Percentiles rank a stretch among this genome's conserved stretches.
These are phyloP conservation scores for Trichoderma koningiopsis DNA, from an alignment of 2,329 filamentous ascomycete species.

Conservation along the genomic window DNA sequence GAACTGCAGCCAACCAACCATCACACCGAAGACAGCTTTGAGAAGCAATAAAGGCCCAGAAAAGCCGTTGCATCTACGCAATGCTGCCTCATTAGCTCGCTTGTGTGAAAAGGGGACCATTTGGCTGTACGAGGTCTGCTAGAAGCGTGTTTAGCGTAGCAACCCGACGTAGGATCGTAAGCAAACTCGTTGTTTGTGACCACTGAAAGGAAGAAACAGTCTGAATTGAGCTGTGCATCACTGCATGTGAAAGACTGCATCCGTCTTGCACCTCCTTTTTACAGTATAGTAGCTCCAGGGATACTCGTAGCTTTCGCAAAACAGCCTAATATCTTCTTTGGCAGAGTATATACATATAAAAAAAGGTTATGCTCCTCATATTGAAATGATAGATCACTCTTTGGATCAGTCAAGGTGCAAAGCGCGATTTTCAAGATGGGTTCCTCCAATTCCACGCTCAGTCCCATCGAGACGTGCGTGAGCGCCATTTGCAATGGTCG, in stretches of 20 bases:
- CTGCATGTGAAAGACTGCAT: neutral
- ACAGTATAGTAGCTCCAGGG: neutral
- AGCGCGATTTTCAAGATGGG: constrained; percentile 6
- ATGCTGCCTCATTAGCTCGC: neutral
- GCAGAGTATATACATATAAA: neutral
- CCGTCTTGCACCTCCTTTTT: neutral
- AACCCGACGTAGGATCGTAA: neutral
- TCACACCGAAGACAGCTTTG: neutral
- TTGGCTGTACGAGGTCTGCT: no score
- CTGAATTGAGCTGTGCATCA: neutral
- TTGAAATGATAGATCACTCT: neutral
- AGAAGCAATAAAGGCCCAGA: neutral
- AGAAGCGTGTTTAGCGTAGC: neutral
- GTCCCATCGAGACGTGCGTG: constrained; percentile 49
- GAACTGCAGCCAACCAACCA: neutral
- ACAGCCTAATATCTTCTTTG: neutral
- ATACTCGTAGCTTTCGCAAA: neutral
- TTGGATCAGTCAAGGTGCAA: neutral
- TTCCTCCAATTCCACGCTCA: constrained; percentile 41
- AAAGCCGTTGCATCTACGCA: neutral
- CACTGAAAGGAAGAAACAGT: neutral
- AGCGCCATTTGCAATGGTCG: constrained; percentile 49
- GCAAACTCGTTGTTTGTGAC: neutral
- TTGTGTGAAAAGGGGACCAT: neutral
- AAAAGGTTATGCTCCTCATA: neutral